phyloP scores from a whole-genome alignment of 768 basidiomycete species.

The Rhodotorula diobovata region DNA sequence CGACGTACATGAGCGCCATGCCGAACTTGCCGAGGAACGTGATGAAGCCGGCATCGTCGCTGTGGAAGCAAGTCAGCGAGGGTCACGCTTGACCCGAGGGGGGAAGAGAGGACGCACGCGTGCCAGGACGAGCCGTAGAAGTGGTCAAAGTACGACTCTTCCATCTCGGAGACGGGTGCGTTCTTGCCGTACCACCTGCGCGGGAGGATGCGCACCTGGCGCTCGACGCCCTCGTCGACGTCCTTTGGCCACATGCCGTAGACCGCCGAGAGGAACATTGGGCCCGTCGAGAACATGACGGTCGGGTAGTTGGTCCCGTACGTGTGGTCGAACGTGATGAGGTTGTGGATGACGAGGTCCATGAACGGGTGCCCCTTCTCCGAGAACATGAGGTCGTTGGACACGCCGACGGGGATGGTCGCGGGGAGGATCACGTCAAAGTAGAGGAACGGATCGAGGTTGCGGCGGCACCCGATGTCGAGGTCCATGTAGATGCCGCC shows the following conservation, averaged over 20 bases:
- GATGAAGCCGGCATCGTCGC: slow-evolving; percentile 84
- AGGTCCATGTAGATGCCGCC: slow-evolving; percentile 95
- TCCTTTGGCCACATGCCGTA: slow-evolving; percentile 69
- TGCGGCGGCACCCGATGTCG: slow-evolving; percentile 86
- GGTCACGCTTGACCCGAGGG: background rate
- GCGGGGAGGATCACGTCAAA: slow-evolving; percentile 84
- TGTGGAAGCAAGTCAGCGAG: background rate
- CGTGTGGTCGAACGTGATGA: slow-evolving; percentile 83
- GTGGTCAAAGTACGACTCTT: slow-evolving; percentile 91
- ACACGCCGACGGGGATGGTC: slow-evolving; percentile 94
- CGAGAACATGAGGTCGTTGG: slow-evolving; percentile 94
- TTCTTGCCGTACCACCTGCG: slow-evolving; percentile 98
- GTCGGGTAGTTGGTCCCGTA: slow-evolving; percentile 98
- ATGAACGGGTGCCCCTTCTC: slow-evolving; percentile 81
- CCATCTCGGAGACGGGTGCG: slow-evolving; percentile 71
- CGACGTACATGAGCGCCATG: slow-evolving; percentile 79
- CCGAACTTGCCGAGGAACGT: slow-evolving; percentile 86
- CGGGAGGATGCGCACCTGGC: slow-evolving; percentile 75
- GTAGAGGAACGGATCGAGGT: slow-evolving; percentile 75
- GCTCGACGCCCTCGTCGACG: slow-evolving; percentile 21
- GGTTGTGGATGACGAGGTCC: slow-evolving; percentile 85
- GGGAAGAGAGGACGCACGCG: slow-evolving; percentile 55
- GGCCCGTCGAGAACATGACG: slow-evolving; percentile 99
- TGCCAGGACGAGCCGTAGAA: slow-evolving; percentile 99
- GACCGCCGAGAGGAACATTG: slow-evolving; percentile 96